phyloP scores from a whole-genome alignment of 345 rosid genomes.

The Kandelia obovata region DNA sequence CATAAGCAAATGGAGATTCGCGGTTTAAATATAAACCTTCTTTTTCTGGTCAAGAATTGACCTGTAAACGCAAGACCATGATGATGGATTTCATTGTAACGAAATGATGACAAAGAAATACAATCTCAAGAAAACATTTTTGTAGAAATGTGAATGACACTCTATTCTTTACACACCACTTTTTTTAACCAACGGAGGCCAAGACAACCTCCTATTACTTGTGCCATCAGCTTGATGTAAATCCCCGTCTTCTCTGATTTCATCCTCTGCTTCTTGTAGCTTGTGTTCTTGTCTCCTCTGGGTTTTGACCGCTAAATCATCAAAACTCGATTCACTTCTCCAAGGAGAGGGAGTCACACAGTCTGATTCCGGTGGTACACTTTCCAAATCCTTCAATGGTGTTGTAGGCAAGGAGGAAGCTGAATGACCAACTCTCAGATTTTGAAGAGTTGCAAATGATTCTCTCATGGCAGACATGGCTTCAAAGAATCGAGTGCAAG shows the following conservation, averaged over 20 bases:
- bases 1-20: too few relatives aligned
- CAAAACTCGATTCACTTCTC: conserved; percentile 60
- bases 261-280: conserved; percentile 41
- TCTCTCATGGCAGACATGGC: conserved; percentile 99
- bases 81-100: too few relatives aligned
- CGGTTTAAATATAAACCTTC: too few relatives aligned
- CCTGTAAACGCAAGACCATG: too few relatives aligned
- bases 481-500: conserved; percentile 93
- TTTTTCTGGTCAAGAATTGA: too few relatives aligned
- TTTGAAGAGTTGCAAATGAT: conserved; percentile 85
- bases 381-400: conserved; percentile 45
- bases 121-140: too few relatives aligned
- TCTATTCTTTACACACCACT: conserved; percentile 15
- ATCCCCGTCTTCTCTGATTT: conserved; percentile 38
- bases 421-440: conserved; percentile 70
- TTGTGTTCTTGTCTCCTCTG: conserved; percentile 38
- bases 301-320: conserved; percentile 53
- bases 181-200: conserved; percentile 75
- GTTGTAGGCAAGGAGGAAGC: conserved; percentile 55
- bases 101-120: too few relatives aligned
- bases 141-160: neutral
- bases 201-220: conserved; percentile 69
- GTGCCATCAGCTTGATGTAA: conserved; percentile 38
- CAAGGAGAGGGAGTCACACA: conserved; percentile 71
- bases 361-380: conserved; percentile 42